These are phyloP conservation scores for Cymbidium sinense DNA, from an alignment of 106 monocot species.

Conservation along the genomic window DNA sequence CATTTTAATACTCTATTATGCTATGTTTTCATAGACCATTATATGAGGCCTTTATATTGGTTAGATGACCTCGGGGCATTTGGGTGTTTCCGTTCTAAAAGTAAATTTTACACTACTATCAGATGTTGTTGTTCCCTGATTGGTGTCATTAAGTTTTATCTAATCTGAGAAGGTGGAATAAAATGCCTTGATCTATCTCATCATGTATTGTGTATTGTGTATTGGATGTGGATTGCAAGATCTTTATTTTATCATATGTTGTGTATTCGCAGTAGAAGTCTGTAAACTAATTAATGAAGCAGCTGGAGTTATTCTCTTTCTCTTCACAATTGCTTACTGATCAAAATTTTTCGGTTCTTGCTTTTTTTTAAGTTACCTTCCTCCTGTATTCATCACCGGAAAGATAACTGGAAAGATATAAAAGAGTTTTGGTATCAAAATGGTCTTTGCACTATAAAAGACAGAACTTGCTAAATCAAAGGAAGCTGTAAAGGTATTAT, in stretches of 20 bases:
- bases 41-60: neutral
- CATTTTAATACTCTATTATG: neutral
- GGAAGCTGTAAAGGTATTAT: conserved; percentile 1
- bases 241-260: neutral
- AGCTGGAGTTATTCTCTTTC: neutral
- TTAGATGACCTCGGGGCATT: neutral
- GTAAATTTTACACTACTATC: neutral
- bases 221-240: neutral
- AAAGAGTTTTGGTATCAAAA: neutral
- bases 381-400: neutral
- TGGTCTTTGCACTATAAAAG: neutral
- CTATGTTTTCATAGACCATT: neutral
- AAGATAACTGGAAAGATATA: neutral
- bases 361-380: neutral
- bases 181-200: neutral
- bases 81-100: neutral
- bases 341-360: neutral
- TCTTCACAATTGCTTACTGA: no score
- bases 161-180: neutral
- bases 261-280: neutral
- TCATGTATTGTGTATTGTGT: neutral
- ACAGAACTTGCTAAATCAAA: neutral
- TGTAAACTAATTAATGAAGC: neutral
- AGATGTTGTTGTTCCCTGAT: neutral
- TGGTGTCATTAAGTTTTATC: neutral